Percentiles rank a stretch among this genome's conserved stretches.
Conservation (phyloP, 306 rosid species). For the Fagus crenata region DNA sequence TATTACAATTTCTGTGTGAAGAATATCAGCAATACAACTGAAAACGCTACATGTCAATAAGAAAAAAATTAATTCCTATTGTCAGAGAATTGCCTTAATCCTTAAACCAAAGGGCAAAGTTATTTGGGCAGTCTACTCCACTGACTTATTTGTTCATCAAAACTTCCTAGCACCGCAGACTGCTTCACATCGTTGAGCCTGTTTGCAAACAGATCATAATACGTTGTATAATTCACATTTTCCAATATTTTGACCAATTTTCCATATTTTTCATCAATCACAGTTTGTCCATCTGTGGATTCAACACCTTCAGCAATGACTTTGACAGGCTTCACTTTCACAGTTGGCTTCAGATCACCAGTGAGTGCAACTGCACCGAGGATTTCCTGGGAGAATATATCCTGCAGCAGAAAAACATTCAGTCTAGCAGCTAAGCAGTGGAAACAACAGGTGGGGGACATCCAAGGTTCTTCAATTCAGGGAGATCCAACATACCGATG, state of each 20-base stretch:
- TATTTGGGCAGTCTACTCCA: slow-evolving; percentile 48
- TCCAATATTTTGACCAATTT: slow-evolving; percentile 58
- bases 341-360: slow-evolving; percentile 41
- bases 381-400: slow-evolving; percentile 70
- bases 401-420: slow-evolving; percentile 46
- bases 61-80: not conserved
- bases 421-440: too few species aligned
- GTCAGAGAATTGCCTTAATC: slow-evolving; percentile 17
- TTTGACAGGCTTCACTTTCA: slow-evolving; percentile 45
- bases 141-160: slow-evolving; percentile 53
- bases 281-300: slow-evolving; percentile 61
- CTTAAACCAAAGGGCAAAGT: not conserved
- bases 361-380: slow-evolving; percentile 61
- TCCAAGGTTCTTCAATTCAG: too few species aligned
- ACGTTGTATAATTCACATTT: slow-evolving; percentile 40
- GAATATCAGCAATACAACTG: slow-evolving; percentile 26
- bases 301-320: slow-evolving; percentile 55
- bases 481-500: not conserved
- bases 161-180: slow-evolving; percentile 71
- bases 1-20: slow-evolving; percentile 24
- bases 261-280: slow-evolving; percentile 45
- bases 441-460: too few species aligned
- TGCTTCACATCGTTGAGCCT: slow-evolving; percentile 55
- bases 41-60: slow-evolving; percentile 15
- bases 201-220: slow-evolving; percentile 46